Conservation (phyloP, 2,329 filamentous ascomycete species). For the Teratosphaeria viscida region DNA sequence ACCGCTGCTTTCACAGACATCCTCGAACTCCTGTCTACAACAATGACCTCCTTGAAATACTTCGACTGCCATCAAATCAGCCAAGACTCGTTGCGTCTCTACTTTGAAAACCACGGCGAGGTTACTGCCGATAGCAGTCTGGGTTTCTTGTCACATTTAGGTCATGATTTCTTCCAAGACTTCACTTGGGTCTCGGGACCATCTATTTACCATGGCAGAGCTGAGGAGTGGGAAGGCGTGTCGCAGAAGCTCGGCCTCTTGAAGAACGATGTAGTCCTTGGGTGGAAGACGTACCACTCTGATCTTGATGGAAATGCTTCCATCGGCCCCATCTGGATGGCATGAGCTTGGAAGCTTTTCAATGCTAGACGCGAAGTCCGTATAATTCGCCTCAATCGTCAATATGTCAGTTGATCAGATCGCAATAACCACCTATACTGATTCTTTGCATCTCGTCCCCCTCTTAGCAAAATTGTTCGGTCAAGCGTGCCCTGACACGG, state of each 20-base stretch:
- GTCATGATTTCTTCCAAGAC: not conserved
- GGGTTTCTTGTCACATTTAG: not conserved
- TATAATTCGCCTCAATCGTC: not conserved
- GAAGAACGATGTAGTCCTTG: not conserved
- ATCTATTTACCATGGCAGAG: not conserved
- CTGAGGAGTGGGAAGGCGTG: conserved; percentile 1
- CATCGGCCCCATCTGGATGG: not conserved
- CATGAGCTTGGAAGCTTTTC: not conserved
- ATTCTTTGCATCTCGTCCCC: too few species aligned
- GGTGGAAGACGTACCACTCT: not conserved
- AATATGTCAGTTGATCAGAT: too few species aligned
- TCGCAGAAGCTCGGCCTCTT: conserved; percentile 2
- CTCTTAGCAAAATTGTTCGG: too few species aligned
- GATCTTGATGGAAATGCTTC: not conserved
- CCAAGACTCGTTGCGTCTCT: not conserved
- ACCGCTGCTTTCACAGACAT: not conserved
- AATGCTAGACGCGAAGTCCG: too few species aligned
- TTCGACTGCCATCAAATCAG: not conserved
- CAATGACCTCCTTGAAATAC: not conserved
- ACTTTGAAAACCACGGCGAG: not conserved
- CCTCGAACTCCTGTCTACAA: not conserved
- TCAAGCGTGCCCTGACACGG: too few species aligned
- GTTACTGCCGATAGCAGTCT: not conserved
- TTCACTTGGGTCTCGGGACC: not conserved
- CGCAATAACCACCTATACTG: too few species aligned